These are phyloP conservation scores for Fraxinus quadrangulata DNA, from an alignment of 257 asterid genomes.

Conservation along the genomic window DNA sequence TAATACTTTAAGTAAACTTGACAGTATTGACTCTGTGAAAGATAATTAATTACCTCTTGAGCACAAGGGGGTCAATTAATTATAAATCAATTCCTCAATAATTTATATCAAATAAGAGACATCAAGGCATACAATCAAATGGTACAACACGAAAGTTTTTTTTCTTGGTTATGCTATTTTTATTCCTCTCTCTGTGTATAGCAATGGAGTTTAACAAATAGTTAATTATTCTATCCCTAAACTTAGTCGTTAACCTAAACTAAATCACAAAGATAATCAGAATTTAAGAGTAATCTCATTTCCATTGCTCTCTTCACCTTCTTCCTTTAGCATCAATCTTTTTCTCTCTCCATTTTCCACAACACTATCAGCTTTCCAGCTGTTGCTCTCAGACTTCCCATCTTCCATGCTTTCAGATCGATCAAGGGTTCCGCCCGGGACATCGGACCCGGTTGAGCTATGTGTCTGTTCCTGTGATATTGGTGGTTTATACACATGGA, in stretches of 20 bases:
- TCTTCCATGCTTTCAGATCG: slow-evolving; percentile 83
- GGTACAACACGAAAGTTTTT: background rate
- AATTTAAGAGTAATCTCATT: slow-evolving; percentile 65
- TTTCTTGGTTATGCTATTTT: background rate
- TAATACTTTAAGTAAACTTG: too few species aligned
- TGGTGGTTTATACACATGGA: slow-evolving; percentile 55
- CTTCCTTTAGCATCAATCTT: slow-evolving; percentile 36
- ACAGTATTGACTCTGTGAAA: too few species aligned
- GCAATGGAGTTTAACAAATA: background rate
- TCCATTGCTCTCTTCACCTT: slow-evolving; percentile 58
- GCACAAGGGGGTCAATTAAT: too few species aligned
- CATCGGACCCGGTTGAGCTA: slow-evolving; percentile 57
- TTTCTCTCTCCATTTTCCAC: slow-evolving; percentile 61
- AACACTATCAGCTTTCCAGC: slow-evolving; percentile 86
- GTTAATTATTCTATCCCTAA: slow-evolving; percentile 5
- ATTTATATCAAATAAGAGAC: background rate
- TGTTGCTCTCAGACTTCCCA: slow-evolving; percentile 83
- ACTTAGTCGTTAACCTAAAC: background rate
- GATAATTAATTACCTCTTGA: too few species aligned
- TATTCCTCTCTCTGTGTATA: background rate
- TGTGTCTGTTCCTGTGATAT: slow-evolving; percentile 42
- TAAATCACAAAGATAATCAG: slow-evolving; percentile 23
- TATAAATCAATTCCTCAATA: background rate
- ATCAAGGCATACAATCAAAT: background rate
- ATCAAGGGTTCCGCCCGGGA: slow-evolving; percentile 56